These are phyloP conservation scores for Hymenotorrendiella dingleyae DNA, from an alignment of 2,329 filamentous ascomycete species.

Conservation along the genomic window DNA sequence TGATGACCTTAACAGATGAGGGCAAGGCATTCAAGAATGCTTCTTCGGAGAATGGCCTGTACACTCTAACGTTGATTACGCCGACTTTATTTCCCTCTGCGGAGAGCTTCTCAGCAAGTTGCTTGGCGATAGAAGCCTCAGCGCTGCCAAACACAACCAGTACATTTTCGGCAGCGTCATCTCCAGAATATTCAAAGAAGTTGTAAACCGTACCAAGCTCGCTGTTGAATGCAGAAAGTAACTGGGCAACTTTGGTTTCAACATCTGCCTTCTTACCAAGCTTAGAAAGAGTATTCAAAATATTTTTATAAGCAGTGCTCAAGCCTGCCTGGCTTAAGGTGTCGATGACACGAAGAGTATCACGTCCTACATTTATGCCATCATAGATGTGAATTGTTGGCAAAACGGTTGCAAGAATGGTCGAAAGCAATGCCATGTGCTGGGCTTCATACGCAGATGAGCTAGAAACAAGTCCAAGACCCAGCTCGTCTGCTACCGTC, in stretches of 20 bases:
- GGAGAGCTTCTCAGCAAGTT: conserved; percentile 69
- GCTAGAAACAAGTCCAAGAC: conserved; percentile 78
- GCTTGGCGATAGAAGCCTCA: conserved; percentile 78
- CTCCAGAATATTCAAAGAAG: conserved; percentile 90
- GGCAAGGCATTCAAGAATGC: conserved; percentile 82
- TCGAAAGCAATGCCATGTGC: conserved; percentile 90
- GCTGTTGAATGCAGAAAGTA: conserved; percentile 73
- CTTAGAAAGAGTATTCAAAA: conserved; percentile 55
- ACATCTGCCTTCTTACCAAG: conserved; percentile 65
- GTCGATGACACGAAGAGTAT: conserved; percentile 77
- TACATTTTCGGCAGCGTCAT: conserved; percentile 71
- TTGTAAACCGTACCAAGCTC: conserved; percentile 92
- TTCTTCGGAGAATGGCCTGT: conserved; percentile 92
- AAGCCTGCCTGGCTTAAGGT: conserved; percentile 69
- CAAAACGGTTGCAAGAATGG: conserved; percentile 68
- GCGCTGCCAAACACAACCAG: conserved; percentile 89
- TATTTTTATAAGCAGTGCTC: conserved; percentile 60
- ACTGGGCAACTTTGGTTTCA: conserved; percentile 64
- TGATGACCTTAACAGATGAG: conserved; percentile 65
- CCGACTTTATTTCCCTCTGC: conserved; percentile 73
- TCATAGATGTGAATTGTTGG: conserved; percentile 89
- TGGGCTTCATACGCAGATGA: conserved; percentile 85
- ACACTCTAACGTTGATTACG: conserved; percentile 85
- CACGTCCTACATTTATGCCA: conserved; percentile 73
- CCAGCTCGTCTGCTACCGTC: conserved; percentile 80